Base-by-base conservation (phyloP, 306 rosid species). In the Castanospermum australe region DNA sequence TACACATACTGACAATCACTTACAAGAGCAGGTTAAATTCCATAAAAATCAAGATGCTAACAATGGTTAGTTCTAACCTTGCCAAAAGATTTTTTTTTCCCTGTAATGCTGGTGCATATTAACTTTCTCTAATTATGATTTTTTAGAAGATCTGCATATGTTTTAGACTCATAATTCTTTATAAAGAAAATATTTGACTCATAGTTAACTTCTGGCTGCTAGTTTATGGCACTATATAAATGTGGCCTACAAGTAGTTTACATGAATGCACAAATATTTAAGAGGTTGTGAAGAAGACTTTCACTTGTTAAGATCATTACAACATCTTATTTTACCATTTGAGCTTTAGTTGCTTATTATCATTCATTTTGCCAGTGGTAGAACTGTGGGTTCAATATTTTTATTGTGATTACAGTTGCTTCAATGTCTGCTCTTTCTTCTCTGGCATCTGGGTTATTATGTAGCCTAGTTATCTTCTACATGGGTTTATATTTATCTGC, bases 1-100 rank as follows among this genome's bases (percentile, higher is more conserved):
- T 81, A 57, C 86, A 83, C 69, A 45, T 44, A 11, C 80, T 48
- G 89, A 85, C 61, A 14, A 83, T 86, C 82, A 77, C 64, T 62
- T 59, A 59, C 82, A 80, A 85, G 92, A 86, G 82, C 85, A 79
- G 73, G 77, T 42, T 71, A 83, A 59, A 72, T 56, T 65, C 68
- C 73, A 81, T 82, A 86, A 76, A 76, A 63, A 33, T 82, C 85
- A 81, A 74, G 81, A 68, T 66, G 73, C 75, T 36, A 83, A 83
- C 67, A 79, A 80, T 57, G 84, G 94, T 90, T 76, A 83, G 93
- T 87, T 82, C 66, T 35, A 81, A 25, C 33, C 63, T 77, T 67
- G 18, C 60, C 28, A 55, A 25, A 12, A 30, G 30, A 33, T 83
- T 67, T 8, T 61, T n/a, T n/a, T n/a, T 79, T 67, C 15, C 81